Base-by-base conservation (phyloP, 305 asterid genomes). In the Andrographis paniculata region DNA sequence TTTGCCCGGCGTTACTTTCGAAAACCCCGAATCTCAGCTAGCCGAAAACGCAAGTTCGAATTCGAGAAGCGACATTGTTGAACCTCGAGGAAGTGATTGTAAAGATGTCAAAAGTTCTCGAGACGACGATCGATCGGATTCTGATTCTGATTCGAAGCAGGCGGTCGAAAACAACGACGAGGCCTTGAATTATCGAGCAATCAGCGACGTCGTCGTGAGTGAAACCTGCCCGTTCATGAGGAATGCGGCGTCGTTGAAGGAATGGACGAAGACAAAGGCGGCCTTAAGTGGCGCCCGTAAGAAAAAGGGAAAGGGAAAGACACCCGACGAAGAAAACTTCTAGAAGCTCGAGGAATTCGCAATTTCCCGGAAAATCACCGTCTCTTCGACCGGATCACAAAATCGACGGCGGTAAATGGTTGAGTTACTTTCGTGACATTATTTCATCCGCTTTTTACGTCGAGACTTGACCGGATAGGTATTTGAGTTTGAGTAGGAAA, bases 201-300 rank as follows among this genome's bases (percentile, higher is more conserved):
- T 55, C 7, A 69, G 60, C 45, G 78, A 59, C 20, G 37, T 58
- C 28, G 75, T 67, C 42, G 41, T 59, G 1, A 71, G 72, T 16
- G 82, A 67, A 61, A 66, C 73, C 42, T 87, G 78, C 66, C 74
- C 79, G 48, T 87, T 87, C 70, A 78, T 78, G 79, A 80, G 70
- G 68, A 83, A 59, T 60, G 61, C 70, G 58, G 75, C 87, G 61
- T 87, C 96, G 35, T 35, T 72, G 83, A 87, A 67, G 64, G 83
- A 83, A 61, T 87, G 91, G 93, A 56, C 31, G 44, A 87, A 71
- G 60, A 45, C 74, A 20, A 87, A 69, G 65, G 77, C 89, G 2
- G 75, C 87, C 60, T 22, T 87, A 61, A 74, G 77, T 59, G 71
- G 80, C 22, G 58, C 82, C 10, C 75, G 40, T n/a, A 82, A 77